These are phyloP conservation scores for Plasmodiophora brassicae DNA, from an alignment of 208 protist genomes.

Conservation along the genomic window DNA sequence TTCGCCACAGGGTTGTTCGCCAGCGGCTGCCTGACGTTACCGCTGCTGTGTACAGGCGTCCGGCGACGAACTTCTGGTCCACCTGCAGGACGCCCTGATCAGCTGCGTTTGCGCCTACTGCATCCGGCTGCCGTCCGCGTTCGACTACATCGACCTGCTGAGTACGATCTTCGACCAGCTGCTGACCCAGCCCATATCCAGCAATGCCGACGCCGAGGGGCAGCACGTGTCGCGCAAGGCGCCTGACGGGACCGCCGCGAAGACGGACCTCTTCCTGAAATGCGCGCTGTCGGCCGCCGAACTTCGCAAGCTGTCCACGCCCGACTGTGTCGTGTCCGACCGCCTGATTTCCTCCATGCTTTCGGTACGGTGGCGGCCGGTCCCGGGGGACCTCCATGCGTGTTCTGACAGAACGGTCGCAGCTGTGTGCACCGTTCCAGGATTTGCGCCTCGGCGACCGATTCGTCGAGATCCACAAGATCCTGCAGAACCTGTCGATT, in stretches of 20 bases:
- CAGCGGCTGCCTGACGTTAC: background rate
- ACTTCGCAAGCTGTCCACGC: background rate
- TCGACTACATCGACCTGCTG: slow-evolving; percentile 16
- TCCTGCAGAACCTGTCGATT: background rate
- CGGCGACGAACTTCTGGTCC: background rate
- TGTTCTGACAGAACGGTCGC: too few species aligned
- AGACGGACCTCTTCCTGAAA: background rate
- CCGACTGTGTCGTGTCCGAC: slow-evolving; percentile 2
- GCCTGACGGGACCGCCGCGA: too few species aligned
- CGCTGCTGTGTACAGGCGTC: background rate
- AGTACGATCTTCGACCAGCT: slow-evolving; percentile 8
- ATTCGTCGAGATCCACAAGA: background rate
- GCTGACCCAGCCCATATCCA: background rate
- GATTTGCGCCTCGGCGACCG: background rate
- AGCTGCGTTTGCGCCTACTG: slow-evolving; percentile 22
- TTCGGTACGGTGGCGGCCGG: background rate
- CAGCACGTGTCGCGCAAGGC: too few species aligned
- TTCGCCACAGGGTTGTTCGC: background rate
- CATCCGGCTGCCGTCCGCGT: slow-evolving; percentile 4
- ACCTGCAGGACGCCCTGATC: slow-evolving; percentile 20
- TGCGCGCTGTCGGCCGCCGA: background rate
- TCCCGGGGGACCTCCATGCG: too few species aligned
- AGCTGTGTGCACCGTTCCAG: background rate
- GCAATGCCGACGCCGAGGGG: background rate
- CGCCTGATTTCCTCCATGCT: background rate